Conservation (phyloP, 2,329 filamentous ascomycete species). For the Aspergillus piperis region DNA sequence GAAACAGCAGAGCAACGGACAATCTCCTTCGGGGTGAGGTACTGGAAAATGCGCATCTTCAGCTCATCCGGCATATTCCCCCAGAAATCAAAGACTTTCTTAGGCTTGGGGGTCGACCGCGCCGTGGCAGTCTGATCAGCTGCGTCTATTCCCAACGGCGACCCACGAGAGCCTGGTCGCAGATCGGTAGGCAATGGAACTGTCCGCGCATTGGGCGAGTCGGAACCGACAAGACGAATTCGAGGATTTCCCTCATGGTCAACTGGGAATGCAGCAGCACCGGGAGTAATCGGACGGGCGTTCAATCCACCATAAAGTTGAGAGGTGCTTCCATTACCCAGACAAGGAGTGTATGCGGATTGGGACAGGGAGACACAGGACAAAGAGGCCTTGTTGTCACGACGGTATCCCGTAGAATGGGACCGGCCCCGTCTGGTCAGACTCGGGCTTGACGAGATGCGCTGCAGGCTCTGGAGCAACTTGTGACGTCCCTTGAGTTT, state of each 20-base stretch:
- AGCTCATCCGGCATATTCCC: constrained; percentile 78
- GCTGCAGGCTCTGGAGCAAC: constrained; percentile 72
- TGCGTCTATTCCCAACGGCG: constrained; percentile 24
- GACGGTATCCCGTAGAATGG: constrained; percentile 68
- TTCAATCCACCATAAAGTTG: constrained; percentile 60
- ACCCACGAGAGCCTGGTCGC: constrained; percentile 50
- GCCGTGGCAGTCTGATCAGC: constrained; percentile 22
- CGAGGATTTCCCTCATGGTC: constrained; percentile 57
- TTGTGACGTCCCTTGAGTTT: constrained; percentile 70
- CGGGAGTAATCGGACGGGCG: constrained; percentile 56
- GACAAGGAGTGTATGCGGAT: constrained; percentile 55
- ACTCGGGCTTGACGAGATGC: constrained; percentile 79
- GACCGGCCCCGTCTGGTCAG: constrained; percentile 65
- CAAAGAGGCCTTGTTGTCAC: constrained; percentile 61
- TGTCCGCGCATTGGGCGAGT: constrained; percentile 50
- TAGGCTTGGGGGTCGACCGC: constrained; percentile 31
- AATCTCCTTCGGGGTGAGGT: constrained; percentile 76
- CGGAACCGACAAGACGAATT: constrained; percentile 56
- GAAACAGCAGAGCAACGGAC: constrained; percentile 76
- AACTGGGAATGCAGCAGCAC: constrained; percentile 46
- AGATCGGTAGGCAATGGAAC: constrained; percentile 66
- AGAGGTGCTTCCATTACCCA: constrained; percentile 57
- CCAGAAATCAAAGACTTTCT: constrained; percentile 69
- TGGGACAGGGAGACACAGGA: constrained; percentile 65
- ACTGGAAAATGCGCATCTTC: constrained; percentile 73